phyloP scores from a whole-genome alignment of 2,329 filamentous ascomycete genomes.

The Pezicula radicicola region DNA sequence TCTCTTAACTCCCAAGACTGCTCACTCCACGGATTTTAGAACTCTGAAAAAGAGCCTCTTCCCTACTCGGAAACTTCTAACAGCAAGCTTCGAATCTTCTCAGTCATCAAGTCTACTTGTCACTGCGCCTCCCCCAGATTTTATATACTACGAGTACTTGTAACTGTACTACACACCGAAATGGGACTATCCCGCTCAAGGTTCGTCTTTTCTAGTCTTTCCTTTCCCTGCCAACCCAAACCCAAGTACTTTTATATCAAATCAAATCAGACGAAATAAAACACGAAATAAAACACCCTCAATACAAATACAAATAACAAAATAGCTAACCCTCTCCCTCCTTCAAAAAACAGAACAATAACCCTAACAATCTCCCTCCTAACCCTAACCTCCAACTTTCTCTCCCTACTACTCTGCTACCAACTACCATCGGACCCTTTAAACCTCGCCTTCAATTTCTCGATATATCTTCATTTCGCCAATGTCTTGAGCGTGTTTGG shows the following conservation, averaged over 20 bases:
- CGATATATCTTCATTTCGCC: conserved; percentile 36
- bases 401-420: conserved; percentile 25
- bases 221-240: not conserved
- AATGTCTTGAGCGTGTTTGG: conserved; percentile 36
- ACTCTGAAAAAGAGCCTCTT: too few species aligned
- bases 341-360: conserved; percentile 14
- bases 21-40: too few species aligned
- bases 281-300: not conserved
- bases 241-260: too few species aligned
- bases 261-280: not conserved
- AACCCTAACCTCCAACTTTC: conserved; percentile 24
- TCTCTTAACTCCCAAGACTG: too few species aligned
- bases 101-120: too few species aligned
- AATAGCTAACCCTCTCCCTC: too few species aligned
- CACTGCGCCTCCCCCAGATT: too few species aligned
- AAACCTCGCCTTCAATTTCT: conserved; percentile 28
- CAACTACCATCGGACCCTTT: conserved; percentile 30
- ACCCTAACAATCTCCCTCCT: conserved; percentile 24
- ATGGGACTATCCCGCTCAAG: not conserved
- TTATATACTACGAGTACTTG: too few species aligned
- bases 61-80: too few species aligned
- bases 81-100: too few species aligned
- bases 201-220: not conserved
- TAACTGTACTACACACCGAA: not conserved
- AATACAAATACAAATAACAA: too few species aligned